Evolutionary conservation across 169 alveolate species (phyloP).

Genomic region (Plasmodium coatneyi): DNA sequence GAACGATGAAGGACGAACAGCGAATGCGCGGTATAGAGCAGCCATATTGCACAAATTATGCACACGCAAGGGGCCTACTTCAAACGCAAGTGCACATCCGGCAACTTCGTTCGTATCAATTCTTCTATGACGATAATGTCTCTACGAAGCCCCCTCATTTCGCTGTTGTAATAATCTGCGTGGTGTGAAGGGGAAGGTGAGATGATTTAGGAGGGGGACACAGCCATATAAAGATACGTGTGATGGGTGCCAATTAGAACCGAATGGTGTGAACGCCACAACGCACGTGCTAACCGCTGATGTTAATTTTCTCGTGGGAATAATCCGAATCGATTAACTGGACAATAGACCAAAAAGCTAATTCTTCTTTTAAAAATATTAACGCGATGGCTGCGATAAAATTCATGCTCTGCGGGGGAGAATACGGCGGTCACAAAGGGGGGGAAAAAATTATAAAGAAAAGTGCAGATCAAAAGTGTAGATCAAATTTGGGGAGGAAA

Average conservation of each 20-base stretch:
- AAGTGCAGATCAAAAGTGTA: neutral
- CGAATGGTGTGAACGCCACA: neutral
- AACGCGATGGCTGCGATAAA: slow-evolving; percentile 88
- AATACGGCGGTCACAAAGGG: neutral
- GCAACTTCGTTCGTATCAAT: slow-evolving; percentile 79
- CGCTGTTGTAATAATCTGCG: slow-evolving; percentile 86
- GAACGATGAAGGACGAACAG: neutral
- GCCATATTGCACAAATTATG: neutral
- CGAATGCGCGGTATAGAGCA: neutral
- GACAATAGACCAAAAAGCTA: slow-evolving; percentile 89
- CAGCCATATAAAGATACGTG: neutral
- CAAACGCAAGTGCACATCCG: slow-evolving; percentile 78
- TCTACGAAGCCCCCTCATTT: slow-evolving; percentile 86
- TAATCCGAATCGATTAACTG: slow-evolving; percentile 86
- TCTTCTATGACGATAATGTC: slow-evolving; percentile 87
- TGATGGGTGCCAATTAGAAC: neutral
- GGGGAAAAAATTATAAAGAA: neutral
- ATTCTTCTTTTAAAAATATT: slow-evolving; percentile 86
- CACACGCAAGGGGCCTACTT: slow-evolving; percentile 72
- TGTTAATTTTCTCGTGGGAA: slow-evolving; percentile 82
- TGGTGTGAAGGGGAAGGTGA: neutral
- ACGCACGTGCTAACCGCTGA: slow-evolving; percentile 76
- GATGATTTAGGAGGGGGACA: neutral
- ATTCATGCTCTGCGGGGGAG: slow-evolving; percentile 81
- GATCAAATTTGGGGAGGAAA: no score